Evolutionary conservation across 2,329 filamentous ascomycete genomes (phyloP), one percentile per base, ranked within the genome.

Genomic region (Colletotrichum sp.): DNA sequence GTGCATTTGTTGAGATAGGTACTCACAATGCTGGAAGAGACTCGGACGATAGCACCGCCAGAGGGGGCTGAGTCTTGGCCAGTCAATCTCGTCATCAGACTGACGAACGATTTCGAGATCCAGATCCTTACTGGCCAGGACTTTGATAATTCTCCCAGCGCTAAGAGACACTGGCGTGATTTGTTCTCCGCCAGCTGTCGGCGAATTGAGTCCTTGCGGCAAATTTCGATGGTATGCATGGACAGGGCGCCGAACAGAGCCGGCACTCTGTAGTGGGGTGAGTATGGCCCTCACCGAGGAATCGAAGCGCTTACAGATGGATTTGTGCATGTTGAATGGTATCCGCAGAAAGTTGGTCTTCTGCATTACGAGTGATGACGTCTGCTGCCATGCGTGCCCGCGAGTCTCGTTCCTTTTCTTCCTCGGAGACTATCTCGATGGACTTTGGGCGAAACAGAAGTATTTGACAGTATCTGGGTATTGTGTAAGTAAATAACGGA

Each of bases 361-460:
- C 72, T 30, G 72, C 72, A 52, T 71, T 74, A 8, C 72, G 72
- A 15, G 67, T 74, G 32, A 74, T 74, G 3, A 61, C 66, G n/a
- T 74, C 72, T 3, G 72, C 72, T 3, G 67, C 72, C 8, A 58
- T 30, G 2, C 66, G 60, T 18, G 66, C 72, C 5, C 32, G 72
- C 9, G 6, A 27, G 52, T 74, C 72, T 15, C 72, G 30, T 13
- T 71, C 67, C 15, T 25, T 22, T 15, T 71, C 61, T n/a, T 58
- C 69, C 2, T 43, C 61, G 12, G 62, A 48, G 6, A 32, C 36
- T 22, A 36, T 58, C 8, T 71, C 61, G 2, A 67, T 66, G 10
- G 62, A 48, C 30, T 64, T 74, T 1, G 65, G 71, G 13, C 65
- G 36, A n/a, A 69, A 69, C 10, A 64, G 56, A 56, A 69, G 58